Percentiles rank a stretch among this genome's conserved stretches.
Evolutionary conservation across 768 basidiomycete genomes (phyloP).

Genomic region (Panaeolus papilionaceus): DNA sequence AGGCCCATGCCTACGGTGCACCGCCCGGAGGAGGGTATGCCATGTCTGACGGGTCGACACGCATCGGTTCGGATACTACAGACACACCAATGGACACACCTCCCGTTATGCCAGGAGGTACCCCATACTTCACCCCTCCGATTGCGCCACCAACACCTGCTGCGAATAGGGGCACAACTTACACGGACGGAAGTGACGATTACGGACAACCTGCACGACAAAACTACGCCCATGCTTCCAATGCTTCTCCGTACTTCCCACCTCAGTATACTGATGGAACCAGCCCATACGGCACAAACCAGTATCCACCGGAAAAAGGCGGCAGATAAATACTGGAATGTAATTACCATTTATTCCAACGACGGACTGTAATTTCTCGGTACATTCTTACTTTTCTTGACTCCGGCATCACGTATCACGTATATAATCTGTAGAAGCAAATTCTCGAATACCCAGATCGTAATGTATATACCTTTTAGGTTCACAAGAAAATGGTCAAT

Average conservation of each 20-base stretch:
- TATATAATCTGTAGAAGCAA: slow-evolving; percentile 13
- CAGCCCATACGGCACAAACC: slow-evolving; percentile 1
- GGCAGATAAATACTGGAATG: background rate
- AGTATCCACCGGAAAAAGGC: background rate
- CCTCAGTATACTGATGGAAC: background rate
- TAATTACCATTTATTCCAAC: background rate
- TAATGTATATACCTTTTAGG: slow-evolving; percentile 10
- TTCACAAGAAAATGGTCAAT: slow-evolving; percentile 45
- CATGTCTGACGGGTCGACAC: slow-evolving; percentile 5
- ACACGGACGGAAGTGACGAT: slow-evolving; percentile 9
- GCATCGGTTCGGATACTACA: background rate
- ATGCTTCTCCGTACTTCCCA: slow-evolving; percentile 2
- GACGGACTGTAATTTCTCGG: background rate
- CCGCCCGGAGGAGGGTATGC: background rate
- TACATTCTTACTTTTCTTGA: slow-evolving; percentile 4
- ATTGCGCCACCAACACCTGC: slow-evolving; percentile 1
- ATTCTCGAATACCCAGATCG: background rate
- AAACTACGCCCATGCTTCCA: background rate
- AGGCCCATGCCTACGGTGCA: background rate
- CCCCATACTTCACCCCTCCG: slow-evolving; percentile 4
- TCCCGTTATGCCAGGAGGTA: background rate
- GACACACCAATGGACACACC: background rate
- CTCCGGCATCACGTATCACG: background rate
- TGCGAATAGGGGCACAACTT: slow-evolving; percentile 4
- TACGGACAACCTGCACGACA: slow-evolving; percentile 11